Percentiles rank a stretch among this genome's conserved stretches.
phyloP scores from a whole-genome alignment of 2,329 filamentous ascomycete genomes.

The Stemphylium vesicarium region DNA sequence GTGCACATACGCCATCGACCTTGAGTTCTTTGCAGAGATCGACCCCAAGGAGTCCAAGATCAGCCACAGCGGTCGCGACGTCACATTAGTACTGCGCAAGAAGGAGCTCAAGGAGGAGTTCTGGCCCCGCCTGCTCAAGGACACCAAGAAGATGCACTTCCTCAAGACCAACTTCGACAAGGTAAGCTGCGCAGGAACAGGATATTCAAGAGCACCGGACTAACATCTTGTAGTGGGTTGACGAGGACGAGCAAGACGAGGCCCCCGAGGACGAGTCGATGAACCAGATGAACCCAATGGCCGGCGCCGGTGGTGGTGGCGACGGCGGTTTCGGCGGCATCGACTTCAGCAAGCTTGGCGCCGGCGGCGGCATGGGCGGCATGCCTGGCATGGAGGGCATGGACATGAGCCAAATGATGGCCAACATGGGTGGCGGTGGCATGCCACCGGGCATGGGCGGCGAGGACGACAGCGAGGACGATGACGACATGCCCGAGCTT shows the following conservation, averaged over 20 bases:
- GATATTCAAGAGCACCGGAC: not conserved
- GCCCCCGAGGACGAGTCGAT: conserved; percentile 74
- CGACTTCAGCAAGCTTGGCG: conserved; percentile 86
- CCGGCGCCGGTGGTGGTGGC: conserved; percentile 50
- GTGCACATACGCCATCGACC: conserved; percentile 81
- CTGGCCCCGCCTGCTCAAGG: conserved; percentile 96
- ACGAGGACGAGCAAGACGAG: conserved; percentile 98
- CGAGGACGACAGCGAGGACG: conserved; percentile 60
- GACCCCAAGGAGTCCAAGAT: conserved; percentile 83
- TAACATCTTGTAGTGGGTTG: conserved; percentile 72
- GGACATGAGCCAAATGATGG: conserved; percentile 42
- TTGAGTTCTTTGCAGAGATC: conserved; percentile 91
- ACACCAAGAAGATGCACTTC: conserved; percentile 87
- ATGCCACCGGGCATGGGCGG: conserved; percentile 13
- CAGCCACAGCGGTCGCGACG: conserved; percentile 85
- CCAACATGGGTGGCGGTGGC: conserved; percentile 43
- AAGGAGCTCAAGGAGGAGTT: conserved; percentile 94
- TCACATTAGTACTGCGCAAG: conserved; percentile 93
- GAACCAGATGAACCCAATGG: conserved; percentile 61
- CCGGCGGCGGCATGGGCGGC: conserved; percentile 55
- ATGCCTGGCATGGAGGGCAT: conserved; percentile 48
- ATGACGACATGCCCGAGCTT: conserved; percentile 79
- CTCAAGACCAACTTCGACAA: conserved; percentile 99
- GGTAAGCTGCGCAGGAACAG: conserved; percentile 55
- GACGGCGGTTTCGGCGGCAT: conserved; percentile 83